Conservation (phyloP, 2,329 filamentous ascomycete genomes). For the Cladorrhinum sp. region DNA sequence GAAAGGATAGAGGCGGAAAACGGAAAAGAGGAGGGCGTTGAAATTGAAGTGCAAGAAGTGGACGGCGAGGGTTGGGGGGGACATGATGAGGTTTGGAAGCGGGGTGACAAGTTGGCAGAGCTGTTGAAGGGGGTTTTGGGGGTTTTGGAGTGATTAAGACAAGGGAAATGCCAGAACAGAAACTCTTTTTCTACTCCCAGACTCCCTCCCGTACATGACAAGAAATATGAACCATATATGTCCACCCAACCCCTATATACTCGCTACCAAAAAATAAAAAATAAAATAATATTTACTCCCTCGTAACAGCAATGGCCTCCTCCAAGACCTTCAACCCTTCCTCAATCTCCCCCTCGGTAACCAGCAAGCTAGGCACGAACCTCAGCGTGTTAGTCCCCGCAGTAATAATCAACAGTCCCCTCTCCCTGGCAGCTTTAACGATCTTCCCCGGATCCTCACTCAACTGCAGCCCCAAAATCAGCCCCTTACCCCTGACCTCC, state of each 20-base stretch:
- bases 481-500: conserved; percentile 77
- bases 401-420: conserved; percentile 85
- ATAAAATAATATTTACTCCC: background rate
- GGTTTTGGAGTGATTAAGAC: background rate
- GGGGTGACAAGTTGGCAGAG: conserved; percentile 54
- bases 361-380: conserved; percentile 83
- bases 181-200: background rate
- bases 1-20: conserved; percentile 41
- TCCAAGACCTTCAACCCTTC: conserved; percentile 73
- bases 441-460: conserved; percentile 68
- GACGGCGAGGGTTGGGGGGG: conserved; percentile 48
- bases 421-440: conserved; percentile 80
- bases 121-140: conserved; percentile 33
- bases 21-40: conserved; percentile 33
- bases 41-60: no score
- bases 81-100: conserved; percentile 64
- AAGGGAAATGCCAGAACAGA: background rate
- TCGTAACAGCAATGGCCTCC: conserved; percentile 54
- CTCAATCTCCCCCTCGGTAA: conserved; percentile 76
- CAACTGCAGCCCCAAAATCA: conserved; percentile 86
- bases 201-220: background rate
- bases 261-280: background rate
- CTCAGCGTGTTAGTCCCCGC: conserved; percentile 88
- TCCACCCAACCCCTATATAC: no score
- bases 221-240: no score